Percentiles rank a stretch among this genome's conserved stretches.
Evolutionary conservation across 1,284 basidiomycete genomes (phyloP).

Genomic region (Boletus sp.): DNA sequence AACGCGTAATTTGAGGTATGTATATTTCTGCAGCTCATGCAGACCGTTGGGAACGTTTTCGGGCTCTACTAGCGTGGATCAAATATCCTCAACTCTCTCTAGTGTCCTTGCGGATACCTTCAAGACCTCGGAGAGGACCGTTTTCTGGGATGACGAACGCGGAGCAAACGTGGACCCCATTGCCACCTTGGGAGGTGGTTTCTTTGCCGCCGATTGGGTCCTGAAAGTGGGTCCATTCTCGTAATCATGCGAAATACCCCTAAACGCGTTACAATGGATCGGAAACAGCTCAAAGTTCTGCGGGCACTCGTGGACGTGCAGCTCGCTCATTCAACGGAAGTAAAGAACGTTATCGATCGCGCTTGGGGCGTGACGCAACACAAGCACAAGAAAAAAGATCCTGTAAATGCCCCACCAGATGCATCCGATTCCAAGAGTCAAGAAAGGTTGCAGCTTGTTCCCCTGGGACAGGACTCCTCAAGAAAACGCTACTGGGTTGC

Average conservation of each 20-base stretch:
- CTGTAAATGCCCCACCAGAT: slow-evolving; percentile 47
- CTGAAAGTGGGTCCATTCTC: slow-evolving; percentile 57
- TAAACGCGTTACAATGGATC: slow-evolving; percentile 30
- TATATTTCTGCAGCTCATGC: slow-evolving; percentile 30
- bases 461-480: slow-evolving; percentile 67
- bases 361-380: slow-evolving; percentile 79
- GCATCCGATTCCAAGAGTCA: slow-evolving; percentile 58
- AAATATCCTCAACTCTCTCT: slow-evolving; percentile 67
- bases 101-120: slow-evolving; percentile 64
- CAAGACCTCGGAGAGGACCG: slow-evolving; percentile 64
- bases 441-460: slow-evolving; percentile 57
- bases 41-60: slow-evolving; percentile 30
- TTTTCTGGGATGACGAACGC: slow-evolving; percentile 71
- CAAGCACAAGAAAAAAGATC: slow-evolving; percentile 75
- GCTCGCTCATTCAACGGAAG: slow-evolving; percentile 58
- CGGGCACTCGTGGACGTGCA: slow-evolving; percentile 78
- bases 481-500: slow-evolving; percentile 76
- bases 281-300: slow-evolving; percentile 65
- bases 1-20: slow-evolving; percentile 79
- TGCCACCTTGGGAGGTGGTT: slow-evolving; percentile 53
- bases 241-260: slow-evolving; percentile 27
- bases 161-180: slow-evolving; percentile 70
- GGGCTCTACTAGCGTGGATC: slow-evolving; percentile 56
- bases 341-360: slow-evolving; percentile 70
- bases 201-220: slow-evolving; percentile 72